A percentile compares a stretch with the other conserved stretches of the same genome.
Conservation (phyloP, 331 rosid genomes). For the Quercus phellos region DNA sequence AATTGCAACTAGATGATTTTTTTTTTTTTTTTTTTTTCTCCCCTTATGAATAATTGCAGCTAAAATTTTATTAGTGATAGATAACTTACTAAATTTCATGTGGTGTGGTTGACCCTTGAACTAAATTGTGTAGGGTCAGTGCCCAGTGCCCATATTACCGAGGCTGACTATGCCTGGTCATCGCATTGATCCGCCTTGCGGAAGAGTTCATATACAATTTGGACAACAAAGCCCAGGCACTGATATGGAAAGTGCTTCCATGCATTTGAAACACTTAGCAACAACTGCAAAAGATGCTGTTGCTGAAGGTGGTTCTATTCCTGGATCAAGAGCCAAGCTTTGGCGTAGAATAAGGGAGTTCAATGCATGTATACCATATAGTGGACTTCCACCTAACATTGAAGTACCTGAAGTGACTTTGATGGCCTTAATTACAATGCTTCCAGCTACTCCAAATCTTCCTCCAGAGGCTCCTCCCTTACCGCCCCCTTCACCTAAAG, state of each 20-base stretch:
- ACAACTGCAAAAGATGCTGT: conserved; percentile 97
- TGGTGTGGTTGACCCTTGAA: conserved; percentile 37
- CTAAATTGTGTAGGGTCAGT: conserved; percentile 68
- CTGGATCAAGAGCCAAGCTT: conserved; percentile 97
- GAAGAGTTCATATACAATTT: conserved; percentile 75
- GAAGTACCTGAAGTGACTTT: conserved; percentile 98
- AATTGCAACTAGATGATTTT: background rate
- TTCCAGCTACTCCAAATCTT: conserved; percentile 95
- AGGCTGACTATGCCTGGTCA: conserved; percentile 99
- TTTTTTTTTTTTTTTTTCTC: too few species aligned
- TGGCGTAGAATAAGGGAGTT: conserved; percentile 99
- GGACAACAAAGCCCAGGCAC: conserved; percentile 54
- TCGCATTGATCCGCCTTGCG: conserved; percentile 95
- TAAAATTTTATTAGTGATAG: background rate
- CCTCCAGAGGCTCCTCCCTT: conserved; percentile 97
- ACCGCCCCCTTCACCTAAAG: conserved; percentile 99
- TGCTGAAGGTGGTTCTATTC: conserved; percentile 95
- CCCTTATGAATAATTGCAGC: too few species aligned
- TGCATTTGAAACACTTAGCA: conserved; percentile 92
- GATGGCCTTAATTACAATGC: conserved; percentile 99
- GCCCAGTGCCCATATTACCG: conserved; percentile 87
- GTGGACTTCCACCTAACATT: conserved; percentile 74
- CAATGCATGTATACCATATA: conserved; percentile 85
- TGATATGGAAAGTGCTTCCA: conserved; percentile 74
- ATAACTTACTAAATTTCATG: conserved; percentile 12